Conservation (phyloP, 805 yeast genomes). For the Ogataea paradorogensis region DNA sequence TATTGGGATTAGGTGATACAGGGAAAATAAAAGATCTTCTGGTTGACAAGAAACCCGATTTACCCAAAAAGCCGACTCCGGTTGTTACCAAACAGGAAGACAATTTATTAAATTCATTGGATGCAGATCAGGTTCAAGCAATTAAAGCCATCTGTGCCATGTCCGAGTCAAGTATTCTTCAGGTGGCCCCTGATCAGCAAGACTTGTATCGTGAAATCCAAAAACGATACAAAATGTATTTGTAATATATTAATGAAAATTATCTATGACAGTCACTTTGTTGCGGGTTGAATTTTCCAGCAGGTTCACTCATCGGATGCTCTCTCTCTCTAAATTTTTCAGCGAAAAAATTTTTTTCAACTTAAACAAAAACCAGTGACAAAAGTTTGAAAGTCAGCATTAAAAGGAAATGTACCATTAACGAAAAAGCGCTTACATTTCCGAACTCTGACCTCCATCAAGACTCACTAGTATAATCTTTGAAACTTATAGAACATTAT, state of each 20-base stretch:
- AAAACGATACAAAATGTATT: slow-evolving; percentile 17
- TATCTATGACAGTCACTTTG: slow-evolving; percentile 12
- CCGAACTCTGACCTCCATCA: slow-evolving; percentile 6
- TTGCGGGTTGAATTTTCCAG: slow-evolving; percentile 10
- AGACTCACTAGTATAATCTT: slow-evolving; percentile 6
- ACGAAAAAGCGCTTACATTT: slow-evolving; percentile 4
- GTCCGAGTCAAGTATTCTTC: slow-evolving; percentile 23
- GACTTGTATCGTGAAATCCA: slow-evolving; percentile 25
- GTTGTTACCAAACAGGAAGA: slow-evolving; percentile 1
- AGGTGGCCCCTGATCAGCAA: slow-evolving; percentile 22
- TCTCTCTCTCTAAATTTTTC: slow-evolving; percentile 13
- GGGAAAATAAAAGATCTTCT: slow-evolving; percentile 25
- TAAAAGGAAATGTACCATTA: slow-evolving; percentile 11
- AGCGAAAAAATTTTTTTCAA: slow-evolving; percentile 12
- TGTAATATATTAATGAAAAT: slow-evolving; percentile 3
- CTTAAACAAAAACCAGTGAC: slow-evolving; percentile 13
- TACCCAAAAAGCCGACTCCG: slow-evolving; percentile 1
- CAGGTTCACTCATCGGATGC: slow-evolving; percentile 2
- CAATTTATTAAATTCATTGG: slow-evolving; percentile 12
- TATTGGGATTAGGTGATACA: slow-evolving; percentile 31
- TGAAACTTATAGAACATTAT: slow-evolving; percentile 7
- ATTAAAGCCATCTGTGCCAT: slow-evolving; percentile 24
- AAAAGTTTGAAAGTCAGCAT: slow-evolving; percentile 11
- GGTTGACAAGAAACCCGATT: slow-evolving; percentile 6
- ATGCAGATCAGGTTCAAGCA: slow-evolving; percentile 20